phyloP scores from a whole-genome alignment of 2,329 filamentous ascomycete species.

The Aspergillus persii region DNA sequence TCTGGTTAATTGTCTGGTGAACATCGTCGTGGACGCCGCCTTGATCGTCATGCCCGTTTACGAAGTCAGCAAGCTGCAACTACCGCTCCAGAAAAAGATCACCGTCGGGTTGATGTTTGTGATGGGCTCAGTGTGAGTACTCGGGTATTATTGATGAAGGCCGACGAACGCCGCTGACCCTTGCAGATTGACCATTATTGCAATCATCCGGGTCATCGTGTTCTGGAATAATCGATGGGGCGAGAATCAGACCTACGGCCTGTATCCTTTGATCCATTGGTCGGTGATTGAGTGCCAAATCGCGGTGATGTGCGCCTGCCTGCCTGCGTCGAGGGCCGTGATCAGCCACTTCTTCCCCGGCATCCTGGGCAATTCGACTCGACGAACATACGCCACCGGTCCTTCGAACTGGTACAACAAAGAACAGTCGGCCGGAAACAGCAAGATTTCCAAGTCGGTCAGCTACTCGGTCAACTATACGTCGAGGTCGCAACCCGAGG shows the following conservation, averaged over 20 bases:
- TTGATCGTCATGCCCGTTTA: constrained; percentile 24
- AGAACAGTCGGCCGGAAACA: constrained; percentile 1
- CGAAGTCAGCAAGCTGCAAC: constrained; percentile 20
- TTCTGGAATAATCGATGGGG: constrained; percentile 26
- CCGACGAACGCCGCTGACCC: neutral
- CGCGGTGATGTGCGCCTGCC: constrained; percentile 25
- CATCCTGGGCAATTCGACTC: constrained; percentile 10
- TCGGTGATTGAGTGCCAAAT: constrained; percentile 29
- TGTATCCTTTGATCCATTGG: constrained; percentile 27
- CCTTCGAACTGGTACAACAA: neutral
- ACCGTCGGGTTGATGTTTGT: constrained; percentile 20
- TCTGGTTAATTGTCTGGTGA: constrained; percentile 18
- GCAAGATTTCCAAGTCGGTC: constrained; percentile 24
- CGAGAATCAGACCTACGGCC: constrained; percentile 15
- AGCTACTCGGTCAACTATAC: constrained; percentile 25
- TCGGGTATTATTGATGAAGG: neutral
- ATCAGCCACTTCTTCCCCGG: constrained; percentile 20
- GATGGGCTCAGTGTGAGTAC: constrained; percentile 16
- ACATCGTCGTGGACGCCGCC: constrained; percentile 19
- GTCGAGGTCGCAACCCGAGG: constrained; percentile 4
- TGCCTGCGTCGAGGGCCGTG: constrained; percentile 25
- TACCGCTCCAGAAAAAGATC: constrained; percentile 15
- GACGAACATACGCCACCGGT: constrained; percentile 11
- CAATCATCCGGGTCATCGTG: constrained; percentile 25
- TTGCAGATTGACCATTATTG: constrained; percentile 21